Evolutionary conservation across 1,284 basidiomycete species (phyloP).

Genomic region (Sanghuangporus weigelae): DNA sequence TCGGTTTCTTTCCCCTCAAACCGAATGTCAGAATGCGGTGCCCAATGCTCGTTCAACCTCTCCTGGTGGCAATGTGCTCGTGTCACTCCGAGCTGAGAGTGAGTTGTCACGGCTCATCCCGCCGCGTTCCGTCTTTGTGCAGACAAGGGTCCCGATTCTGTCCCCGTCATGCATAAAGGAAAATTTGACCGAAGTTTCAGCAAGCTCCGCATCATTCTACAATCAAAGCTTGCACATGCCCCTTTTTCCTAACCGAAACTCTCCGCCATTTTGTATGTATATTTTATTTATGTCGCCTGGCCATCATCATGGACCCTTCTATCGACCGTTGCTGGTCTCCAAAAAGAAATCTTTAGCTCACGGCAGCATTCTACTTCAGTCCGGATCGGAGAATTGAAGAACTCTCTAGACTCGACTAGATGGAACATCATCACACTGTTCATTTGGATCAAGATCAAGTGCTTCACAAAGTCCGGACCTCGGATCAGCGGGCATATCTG

Average conservation of each 20-base stretch:
- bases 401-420: background rate
- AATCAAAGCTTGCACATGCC: constrained; percentile 5
- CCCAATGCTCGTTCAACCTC: background rate
- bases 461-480: background rate
- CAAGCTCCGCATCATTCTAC: background rate
- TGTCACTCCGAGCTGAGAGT: background rate
- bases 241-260: constrained; percentile 2
- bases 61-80: background rate
- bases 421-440: background rate
- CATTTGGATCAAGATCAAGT: background rate
- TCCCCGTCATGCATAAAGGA: background rate
- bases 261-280: background rate
- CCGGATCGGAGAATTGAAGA: background rate
- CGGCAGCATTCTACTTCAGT: background rate
- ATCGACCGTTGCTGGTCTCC: background rate
- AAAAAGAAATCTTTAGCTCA: background rate
- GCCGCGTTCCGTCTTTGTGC: background rate
- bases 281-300: background rate
- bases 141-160: background rate
- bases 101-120: background rate
- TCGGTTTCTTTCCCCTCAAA: background rate
- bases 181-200: background rate
- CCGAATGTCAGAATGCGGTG: background rate
- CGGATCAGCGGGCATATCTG: background rate
- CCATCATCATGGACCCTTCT: background rate